A percentile compares a stretch with the other conserved stretches of the same genome.
Evolutionary conservation across 1,284 basidiomycete species (phyloP).

Genomic region (Agroathelia rolfsii): DNA sequence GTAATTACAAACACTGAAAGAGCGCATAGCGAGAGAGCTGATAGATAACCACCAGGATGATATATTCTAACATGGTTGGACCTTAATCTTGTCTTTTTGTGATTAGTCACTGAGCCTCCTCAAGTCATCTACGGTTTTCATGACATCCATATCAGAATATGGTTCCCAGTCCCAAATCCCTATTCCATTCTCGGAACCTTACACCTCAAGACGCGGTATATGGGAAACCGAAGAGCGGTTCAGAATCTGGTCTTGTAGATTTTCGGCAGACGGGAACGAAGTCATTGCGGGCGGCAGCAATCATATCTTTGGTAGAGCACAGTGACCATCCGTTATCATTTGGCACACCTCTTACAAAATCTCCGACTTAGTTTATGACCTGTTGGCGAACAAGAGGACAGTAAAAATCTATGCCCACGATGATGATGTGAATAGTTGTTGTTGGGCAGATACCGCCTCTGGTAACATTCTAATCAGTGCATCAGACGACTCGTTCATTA

Average conservation of each 20-base stretch:
- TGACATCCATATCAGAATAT: slow-evolving; percentile 78
- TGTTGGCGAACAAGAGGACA: slow-evolving; percentile 69
- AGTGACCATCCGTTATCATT: no score
- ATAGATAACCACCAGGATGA: no score
- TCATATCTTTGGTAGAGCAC: slow-evolving; percentile 60
- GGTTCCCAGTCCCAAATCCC: slow-evolving; percentile 60
- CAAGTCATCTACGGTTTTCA: slow-evolving; percentile 64
- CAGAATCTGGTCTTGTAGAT: slow-evolving; percentile 88
- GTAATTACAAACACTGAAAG: no score
- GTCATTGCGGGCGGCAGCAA: slow-evolving; percentile 72
- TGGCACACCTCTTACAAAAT: slow-evolving; percentile 5
- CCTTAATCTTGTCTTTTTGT: no score
- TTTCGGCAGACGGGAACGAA: slow-evolving; percentile 93
- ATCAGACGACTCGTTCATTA: slow-evolving; percentile 89
- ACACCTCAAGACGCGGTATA: slow-evolving; percentile 19
- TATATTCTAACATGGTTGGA: slow-evolving; percentile 89
- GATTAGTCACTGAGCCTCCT: slow-evolving; percentile 6
- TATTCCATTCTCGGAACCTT: slow-evolving; percentile 64
- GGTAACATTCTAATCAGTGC: slow-evolving; percentile 92
- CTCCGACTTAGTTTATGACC: slow-evolving; percentile 86
- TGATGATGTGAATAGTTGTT: slow-evolving; percentile 93
- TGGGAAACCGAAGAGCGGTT: slow-evolving; percentile 45
- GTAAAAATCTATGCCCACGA: slow-evolving; percentile 79
- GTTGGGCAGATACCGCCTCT: slow-evolving; percentile 89
- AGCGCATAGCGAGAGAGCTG: no score